phyloP scores from a whole-genome alignment of 345 rosid genomes.

The Hypericum perforatum region DNA sequence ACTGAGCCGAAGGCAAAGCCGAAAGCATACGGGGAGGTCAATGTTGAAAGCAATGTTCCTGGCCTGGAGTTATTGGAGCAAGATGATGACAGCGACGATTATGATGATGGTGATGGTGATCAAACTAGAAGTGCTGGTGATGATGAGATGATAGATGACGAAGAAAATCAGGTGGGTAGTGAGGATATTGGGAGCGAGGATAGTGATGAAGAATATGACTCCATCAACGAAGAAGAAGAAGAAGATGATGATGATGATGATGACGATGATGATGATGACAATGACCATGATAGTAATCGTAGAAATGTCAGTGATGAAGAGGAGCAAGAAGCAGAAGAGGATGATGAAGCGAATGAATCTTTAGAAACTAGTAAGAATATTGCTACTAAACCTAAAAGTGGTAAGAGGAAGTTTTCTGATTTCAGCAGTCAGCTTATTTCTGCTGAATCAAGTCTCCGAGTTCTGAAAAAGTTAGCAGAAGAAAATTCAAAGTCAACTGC shows the following conservation, averaged over 20 bases:
- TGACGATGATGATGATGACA: constrained; percentile 13
- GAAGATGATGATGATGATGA: constrained; percentile 18
- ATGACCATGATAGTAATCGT: constrained; percentile 3
- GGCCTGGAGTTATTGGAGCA: constrained; percentile 60
- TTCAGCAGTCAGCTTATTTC: constrained; percentile 55
- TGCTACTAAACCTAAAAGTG: constrained; percentile 23
- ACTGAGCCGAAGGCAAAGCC: constrained; percentile 63
- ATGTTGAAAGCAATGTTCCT: constrained; percentile 53
- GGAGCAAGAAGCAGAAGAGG: constrained; percentile 15
- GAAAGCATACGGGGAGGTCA: constrained; percentile 70
- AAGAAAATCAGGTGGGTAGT: constrained; percentile 17
- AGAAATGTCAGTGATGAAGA: constrained; percentile 7
- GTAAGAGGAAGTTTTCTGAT: constrained; percentile 64
- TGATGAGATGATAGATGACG: constrained; percentile 22
- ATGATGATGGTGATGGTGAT: constrained; percentile 27
- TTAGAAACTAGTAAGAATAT: constrained; percentile 11
- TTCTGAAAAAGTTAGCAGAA: constrained; percentile 71
- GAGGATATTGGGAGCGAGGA: constrained; percentile 17
- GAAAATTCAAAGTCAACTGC: constrained; percentile 27
- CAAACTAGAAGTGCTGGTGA: constrained; percentile 23
- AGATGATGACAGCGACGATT: constrained; percentile 19
- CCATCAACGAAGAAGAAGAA: too few species aligned
- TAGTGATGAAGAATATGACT: constrained; percentile 22
- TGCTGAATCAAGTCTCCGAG: constrained; percentile 80
- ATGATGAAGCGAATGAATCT: constrained; percentile 19